Percentiles rank a stretch among this genome's conserved stretches.
These are phyloP conservation scores for Carex arenaria DNA, from an alignment of 202 grass and related monocot genomes.

Conservation along the genomic window DNA sequence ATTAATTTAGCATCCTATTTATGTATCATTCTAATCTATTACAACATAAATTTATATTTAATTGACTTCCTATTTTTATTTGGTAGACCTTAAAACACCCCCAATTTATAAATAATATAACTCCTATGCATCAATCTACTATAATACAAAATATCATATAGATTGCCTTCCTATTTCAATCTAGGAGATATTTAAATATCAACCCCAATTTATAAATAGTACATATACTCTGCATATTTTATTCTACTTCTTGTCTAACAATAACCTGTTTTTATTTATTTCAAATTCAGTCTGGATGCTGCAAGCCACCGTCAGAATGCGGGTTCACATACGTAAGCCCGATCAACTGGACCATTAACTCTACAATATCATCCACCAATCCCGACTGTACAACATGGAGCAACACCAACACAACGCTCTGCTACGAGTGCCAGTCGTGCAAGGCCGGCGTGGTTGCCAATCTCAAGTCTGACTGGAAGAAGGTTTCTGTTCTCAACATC, in stretches of 20 bases:
- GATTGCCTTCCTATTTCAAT: neutral
- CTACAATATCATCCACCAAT: neutral
- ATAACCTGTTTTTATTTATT: neutral
- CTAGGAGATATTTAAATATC: neutral
- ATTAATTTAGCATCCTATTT: neutral
- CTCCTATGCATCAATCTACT: neutral
- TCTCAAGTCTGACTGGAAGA: conserved; percentile 73
- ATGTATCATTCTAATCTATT: neutral
- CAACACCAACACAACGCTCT: conserved; percentile 38
- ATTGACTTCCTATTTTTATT: too few relatives aligned
- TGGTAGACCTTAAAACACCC: too few relatives aligned
- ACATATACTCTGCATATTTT: too few relatives aligned
- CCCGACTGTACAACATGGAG: conserved; percentile 55
- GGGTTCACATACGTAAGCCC: conserved; percentile 27
- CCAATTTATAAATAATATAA: too few relatives aligned
- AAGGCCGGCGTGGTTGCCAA: conserved; percentile 82
- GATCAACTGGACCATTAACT: conserved; percentile 28
- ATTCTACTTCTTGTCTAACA: neutral
- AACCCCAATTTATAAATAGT: neutral
- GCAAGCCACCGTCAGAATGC: conserved; percentile 78
- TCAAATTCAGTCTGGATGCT: conserved; percentile 70
- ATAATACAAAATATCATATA: neutral
- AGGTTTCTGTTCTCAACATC: conserved; percentile 51
- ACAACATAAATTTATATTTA: too few relatives aligned
- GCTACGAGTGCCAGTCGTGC: conserved; percentile 82